phyloP scores from a whole-genome alignment of 2,329 filamentous ascomycete species.

The Westerdykella sp. region DNA sequence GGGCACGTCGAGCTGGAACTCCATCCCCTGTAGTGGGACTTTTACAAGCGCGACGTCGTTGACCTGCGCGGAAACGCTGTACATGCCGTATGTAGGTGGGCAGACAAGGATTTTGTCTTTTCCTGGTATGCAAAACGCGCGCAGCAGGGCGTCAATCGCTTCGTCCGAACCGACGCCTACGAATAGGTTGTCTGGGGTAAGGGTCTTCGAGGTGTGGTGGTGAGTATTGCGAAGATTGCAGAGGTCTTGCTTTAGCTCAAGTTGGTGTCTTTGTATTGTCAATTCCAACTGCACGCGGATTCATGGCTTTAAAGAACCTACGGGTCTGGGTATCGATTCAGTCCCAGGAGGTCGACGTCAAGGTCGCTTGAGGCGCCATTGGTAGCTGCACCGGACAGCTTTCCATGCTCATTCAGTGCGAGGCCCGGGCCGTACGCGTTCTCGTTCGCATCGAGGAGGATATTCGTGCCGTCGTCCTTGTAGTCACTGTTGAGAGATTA shows the following conservation, averaged over 20 bases:
- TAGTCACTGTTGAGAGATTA: conserved; percentile 63
- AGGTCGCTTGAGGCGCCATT: conserved; percentile 44
- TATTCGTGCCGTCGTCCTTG: conserved; percentile 94
- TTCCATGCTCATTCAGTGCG: conserved; percentile 44
- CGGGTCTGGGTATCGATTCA: conserved; percentile 94
- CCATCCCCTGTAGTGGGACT: conserved; percentile 71
- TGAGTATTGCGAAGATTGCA: conserved; percentile 84
- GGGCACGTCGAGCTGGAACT: conserved; percentile 65
- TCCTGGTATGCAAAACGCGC: conserved; percentile 86
- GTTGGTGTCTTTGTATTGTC: conserved; percentile 59
- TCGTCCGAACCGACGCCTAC: conserved; percentile 95
- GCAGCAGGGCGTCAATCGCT: conserved; percentile 87
- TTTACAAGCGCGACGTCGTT: conserved; percentile 85
- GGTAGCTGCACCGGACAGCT: conserved; percentile 40
- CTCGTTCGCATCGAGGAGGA: conserved; percentile 96
- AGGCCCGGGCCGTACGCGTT: conserved; percentile 89
- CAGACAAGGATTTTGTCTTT: conserved; percentile 88
- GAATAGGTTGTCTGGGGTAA: conserved; percentile 80
- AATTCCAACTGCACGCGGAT: neutral
- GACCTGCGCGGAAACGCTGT: conserved; percentile 85
- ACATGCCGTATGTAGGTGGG: conserved; percentile 98
- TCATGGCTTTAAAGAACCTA: conserved; percentile 25
- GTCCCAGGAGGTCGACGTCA: conserved; percentile 67
- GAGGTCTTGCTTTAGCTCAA: conserved; percentile 75
- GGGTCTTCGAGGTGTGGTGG: conserved; percentile 64